Conservation (phyloP, 1,139 yeast genomes). For the Debaryomycetaceae sp. region DNA sequence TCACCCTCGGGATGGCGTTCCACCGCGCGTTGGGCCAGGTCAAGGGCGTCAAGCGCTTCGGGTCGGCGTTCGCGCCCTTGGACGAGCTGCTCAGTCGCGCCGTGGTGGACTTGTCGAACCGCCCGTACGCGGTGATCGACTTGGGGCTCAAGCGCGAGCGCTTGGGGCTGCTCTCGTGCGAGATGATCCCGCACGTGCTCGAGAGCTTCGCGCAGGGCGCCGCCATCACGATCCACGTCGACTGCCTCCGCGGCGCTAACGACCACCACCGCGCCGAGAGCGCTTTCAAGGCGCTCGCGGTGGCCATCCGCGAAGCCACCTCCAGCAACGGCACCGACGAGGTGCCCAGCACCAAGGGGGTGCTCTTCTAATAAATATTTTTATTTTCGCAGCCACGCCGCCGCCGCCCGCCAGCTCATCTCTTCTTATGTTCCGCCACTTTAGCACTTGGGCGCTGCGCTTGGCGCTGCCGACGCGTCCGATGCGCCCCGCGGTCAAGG, state of each 20-base stretch:
- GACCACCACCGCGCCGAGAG: conserved; percentile 96
- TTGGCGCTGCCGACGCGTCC: too few species aligned
- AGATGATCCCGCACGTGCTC: conserved; percentile 94
- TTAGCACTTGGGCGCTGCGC: too few species aligned
- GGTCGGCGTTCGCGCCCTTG: conserved; percentile 91
- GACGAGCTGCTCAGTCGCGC: conserved; percentile 95
- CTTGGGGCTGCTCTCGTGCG: conserved; percentile 87
- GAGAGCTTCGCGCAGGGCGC: conserved; percentile 95
- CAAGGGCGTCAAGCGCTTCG: conserved; percentile 88
- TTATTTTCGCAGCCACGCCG: too few species aligned
- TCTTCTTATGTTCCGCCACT: too few species aligned
- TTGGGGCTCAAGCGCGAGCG: conserved; percentile 88
- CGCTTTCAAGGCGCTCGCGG: conserved; percentile 93
- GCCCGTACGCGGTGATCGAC: conserved; percentile 89
- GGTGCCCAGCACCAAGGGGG: conserved; percentile 96
- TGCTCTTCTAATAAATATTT: conserved; percentile 53
- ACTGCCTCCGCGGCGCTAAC: conserved; percentile 85
- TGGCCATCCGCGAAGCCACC: conserved; percentile 85
- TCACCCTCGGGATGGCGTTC: conserved; percentile 86
- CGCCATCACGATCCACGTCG: conserved; percentile 86
- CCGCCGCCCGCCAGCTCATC: too few species aligned
- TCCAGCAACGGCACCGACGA: conserved; percentile 82
- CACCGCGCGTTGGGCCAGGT: conserved; percentile 86
- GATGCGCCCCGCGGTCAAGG: too few species aligned
- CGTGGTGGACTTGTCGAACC: conserved; percentile 86